Base-by-base conservation (phyloP, 1,139 yeast species). In the Taphrina flavorubra region DNA sequence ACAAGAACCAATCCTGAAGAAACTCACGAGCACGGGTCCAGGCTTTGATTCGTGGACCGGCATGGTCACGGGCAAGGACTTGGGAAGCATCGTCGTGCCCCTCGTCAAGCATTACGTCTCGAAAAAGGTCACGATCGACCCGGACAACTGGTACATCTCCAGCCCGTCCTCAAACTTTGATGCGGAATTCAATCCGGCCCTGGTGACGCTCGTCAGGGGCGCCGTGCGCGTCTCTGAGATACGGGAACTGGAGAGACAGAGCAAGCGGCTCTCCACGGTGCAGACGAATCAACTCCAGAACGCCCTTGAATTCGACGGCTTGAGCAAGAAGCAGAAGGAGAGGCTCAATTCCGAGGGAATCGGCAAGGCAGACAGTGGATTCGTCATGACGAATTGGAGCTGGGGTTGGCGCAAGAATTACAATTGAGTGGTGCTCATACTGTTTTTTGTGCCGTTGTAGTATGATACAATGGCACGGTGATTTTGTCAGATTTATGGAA, bases 351-450 rank as follows among this genome's bases (percentile, higher is more conserved):
- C 55, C 4, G 67, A 63, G 16, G 67, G 67, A 20, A 63, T 63
- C 14, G 67, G 67, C 47, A 55, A 53, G 46, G 55, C 53, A 16
- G 61, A 63, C 18, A 44, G 61, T 47, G 67, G 67, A 8, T 55
- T 63, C 20, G 56, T 53, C 25, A 31, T 63, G 58, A 53, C 55
- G 31, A 56, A 63, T 42, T 63, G 67, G 67, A 63, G 67, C 20
- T 63, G 67, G 67, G 67, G 67, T 11, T 63, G 67, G 67, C 42
- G 67, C 8, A 55, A 63, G 61, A 55, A 63, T 36, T 58, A 58
- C 53, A 36, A 42, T 18, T 58, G 47, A 44, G n/a, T n/a, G 31
- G 31, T 25, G 31, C 31, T 25, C 31, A 25, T 2, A 2, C 31
- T 25, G 31, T 25, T 25, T 25, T 4, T 25, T 25, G 31, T 25